phyloP scores from a whole-genome alignment of 2,329 filamentous ascomycete genomes.

The Aspergillus transmontanensis region DNA sequence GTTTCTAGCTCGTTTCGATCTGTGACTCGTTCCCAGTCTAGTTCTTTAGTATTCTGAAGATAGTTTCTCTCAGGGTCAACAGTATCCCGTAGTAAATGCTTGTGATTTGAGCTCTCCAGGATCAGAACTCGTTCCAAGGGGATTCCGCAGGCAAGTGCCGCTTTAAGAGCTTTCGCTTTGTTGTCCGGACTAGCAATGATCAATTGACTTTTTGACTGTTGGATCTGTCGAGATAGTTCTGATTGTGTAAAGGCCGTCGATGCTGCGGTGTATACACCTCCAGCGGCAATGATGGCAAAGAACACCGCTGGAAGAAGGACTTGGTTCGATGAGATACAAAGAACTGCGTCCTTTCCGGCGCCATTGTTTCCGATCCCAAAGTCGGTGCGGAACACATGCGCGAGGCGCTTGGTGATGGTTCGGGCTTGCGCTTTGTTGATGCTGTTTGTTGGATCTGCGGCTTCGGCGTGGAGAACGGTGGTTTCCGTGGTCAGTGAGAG shows the following conservation, averaged over 20 bases:
- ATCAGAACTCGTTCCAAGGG: conserved; percentile 53
- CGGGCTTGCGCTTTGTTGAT: conserved; percentile 58
- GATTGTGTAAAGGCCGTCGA: conserved; percentile 51
- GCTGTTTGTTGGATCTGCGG: conserved; percentile 55
- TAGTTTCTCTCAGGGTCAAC: conserved; percentile 11
- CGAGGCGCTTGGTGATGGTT: conserved; percentile 54
- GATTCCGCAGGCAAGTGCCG: conserved; percentile 54
- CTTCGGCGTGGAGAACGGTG: conserved; percentile 60
- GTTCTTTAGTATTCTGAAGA: conserved; percentile 27
- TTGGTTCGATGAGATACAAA: conserved; percentile 60
- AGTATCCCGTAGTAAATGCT: conserved; percentile 28
- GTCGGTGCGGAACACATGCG: conserved; percentile 56
- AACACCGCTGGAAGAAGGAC: conserved; percentile 57
- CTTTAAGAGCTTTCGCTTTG: conserved; percentile 49
- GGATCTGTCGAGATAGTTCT: conserved; percentile 13
- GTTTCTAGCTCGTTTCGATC: conserved; percentile 51
- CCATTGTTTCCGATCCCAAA: conserved; percentile 57
- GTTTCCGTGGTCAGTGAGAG: conserved; percentile 42
- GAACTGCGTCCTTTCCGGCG: conserved; percentile 56
- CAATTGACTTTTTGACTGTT: conserved; percentile 10
- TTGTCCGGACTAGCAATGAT: conserved; percentile 16
- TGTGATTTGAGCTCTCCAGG: conserved; percentile 48
- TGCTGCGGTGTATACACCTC: conserved; percentile 59
- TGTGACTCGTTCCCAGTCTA: conserved; percentile 59
- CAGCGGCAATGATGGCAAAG: conserved; percentile 61